Evolutionary conservation across 768 basidiomycete species (phyloP).

Genomic region (Lactarius tabidus): DNA sequence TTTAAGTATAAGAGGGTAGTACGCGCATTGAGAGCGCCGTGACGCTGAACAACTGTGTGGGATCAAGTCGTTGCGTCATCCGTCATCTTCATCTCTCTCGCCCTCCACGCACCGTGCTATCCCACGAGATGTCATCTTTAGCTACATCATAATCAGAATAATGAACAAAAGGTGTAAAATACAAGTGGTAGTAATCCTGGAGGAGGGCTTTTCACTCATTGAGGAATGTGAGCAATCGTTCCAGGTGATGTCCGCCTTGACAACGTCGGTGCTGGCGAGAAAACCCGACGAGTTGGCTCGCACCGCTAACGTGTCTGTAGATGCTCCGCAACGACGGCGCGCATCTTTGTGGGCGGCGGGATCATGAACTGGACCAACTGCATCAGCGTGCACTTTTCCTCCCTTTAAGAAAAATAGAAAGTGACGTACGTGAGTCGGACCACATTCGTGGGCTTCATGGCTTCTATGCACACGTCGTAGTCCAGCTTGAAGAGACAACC

Average conservation of each 20-base stretch:
- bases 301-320: slow-evolving; percentile 63
- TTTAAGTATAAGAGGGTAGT: slow-evolving; percentile 71
- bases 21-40: too few relatives aligned
- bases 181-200: too few relatives aligned
- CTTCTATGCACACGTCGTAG: slow-evolving; percentile 79
- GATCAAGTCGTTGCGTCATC: too few relatives aligned
- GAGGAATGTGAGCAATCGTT: slow-evolving; percentile 62
- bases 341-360: too few relatives aligned
- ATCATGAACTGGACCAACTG: too few relatives aligned
- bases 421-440: slow-evolving; percentile 61
- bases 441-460: slow-evolving; percentile 71
- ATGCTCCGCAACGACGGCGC: too few relatives aligned
- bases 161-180: too few relatives aligned
- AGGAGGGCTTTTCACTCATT: slow-evolving; percentile 38
- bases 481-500: slow-evolving; percentile 61
- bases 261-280: too few relatives aligned
- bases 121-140: slow-evolving; percentile 28
- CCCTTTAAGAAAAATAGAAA: too few relatives aligned
- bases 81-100: slow-evolving; percentile 36
- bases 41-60: too few relatives aligned
- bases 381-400: too few relatives aligned
- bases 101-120: slow-evolving; percentile 29
- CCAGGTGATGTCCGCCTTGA: slow-evolving; percentile 82
- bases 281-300: slow-evolving; percentile 64
- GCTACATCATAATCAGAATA: too few relatives aligned